Evolutionary conservation across 176 grass and related monocot genomes (phyloP), one percentile per base, ranked within the genome.

Genomic region (Avena eriantha): DNA sequence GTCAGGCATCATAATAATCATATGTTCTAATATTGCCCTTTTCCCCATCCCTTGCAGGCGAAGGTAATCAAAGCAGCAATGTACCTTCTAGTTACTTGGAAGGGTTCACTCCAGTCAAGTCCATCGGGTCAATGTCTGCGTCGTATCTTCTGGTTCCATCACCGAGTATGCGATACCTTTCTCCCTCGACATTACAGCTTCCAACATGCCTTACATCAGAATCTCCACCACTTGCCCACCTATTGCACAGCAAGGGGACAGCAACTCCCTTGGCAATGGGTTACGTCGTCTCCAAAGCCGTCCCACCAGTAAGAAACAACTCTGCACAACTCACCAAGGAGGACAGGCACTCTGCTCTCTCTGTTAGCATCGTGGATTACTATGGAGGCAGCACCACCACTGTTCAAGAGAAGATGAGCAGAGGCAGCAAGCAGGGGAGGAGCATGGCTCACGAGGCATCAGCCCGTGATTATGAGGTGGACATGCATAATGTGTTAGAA

Each of bases 151-250:
- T 99, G 84, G 82, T 96, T 73, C 97, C 97, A 41, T 99, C 97
- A 56, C 97, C 97, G 80, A 88, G 89, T 76, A 88, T 96, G 90
- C 90, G 93, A 47, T 93, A 91, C 75, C 82, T 99, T 21, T 92
- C 97, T 35, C 89, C 97, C 23, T 64, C 85, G 15, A 90, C 90
- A 18, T 75, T 99, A 82, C 97, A 96, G 63, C 92, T 99, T 46
- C 97, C 97, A 1, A 99, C 89, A 22, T 99, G 94, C 90, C 94
- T 96, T 23, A 96, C 97, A 29, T 99, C 97, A 7, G 93, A 96
- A 60, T 99, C 97, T 74, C 97, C 97, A 34, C 97, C 97, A 1
- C 93, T 99, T 51, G 97, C 97, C 47, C 97, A 99, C 82, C 85
- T 99, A 50, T 68, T 99, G 80, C 94, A 99, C 87, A 99, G 97